Percentiles rank a stretch among this genome's conserved stretches.
Evolutionary conservation across 2,329 filamentous ascomycete genomes (phyloP).

Genomic region (Calonectria fujianensis): DNA sequence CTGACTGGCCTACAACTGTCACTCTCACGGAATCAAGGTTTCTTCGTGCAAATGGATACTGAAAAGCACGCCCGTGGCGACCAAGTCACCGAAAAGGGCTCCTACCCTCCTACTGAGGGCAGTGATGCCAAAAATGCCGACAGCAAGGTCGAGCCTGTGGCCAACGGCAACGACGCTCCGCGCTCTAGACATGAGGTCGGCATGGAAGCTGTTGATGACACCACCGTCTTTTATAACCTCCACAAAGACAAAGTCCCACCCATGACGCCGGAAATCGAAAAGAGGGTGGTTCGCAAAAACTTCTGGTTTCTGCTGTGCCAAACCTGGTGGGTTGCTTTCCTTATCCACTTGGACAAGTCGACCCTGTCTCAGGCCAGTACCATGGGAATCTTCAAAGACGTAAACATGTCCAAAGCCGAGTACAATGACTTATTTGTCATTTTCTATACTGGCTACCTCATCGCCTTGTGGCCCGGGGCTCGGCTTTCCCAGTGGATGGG

Average conservation of each 20-base stretch:
- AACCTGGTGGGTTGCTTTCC: conserved; percentile 35
- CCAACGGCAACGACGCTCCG: background rate
- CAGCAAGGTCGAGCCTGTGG: background rate
- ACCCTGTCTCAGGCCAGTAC: conserved; percentile 35
- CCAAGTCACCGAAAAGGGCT: background rate
- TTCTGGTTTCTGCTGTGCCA: conserved; percentile 33
- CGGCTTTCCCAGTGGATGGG: conserved; percentile 2
- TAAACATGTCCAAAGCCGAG: background rate
- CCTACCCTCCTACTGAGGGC: too few species aligned
- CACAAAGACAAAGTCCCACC: background rate
- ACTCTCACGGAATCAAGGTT: background rate
- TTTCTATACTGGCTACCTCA: conserved; percentile 3
- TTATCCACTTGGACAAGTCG: conserved; percentile 38
- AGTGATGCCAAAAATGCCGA: background rate
- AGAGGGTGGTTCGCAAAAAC: conserved; percentile 19
- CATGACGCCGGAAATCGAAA: background rate
- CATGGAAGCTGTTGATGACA: background rate
- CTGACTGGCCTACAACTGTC: background rate
- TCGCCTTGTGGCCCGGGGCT: conserved; percentile 1
- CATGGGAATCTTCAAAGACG: conserved; percentile 35
- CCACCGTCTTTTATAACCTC: background rate
- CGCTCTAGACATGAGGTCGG: background rate
- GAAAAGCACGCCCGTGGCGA: background rate
- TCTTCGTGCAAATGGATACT: background rate
- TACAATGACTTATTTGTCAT: background rate